phyloP scores from a whole-genome alignment of 164 flowering plant species.

The Berberis thunbergii region DNA sequence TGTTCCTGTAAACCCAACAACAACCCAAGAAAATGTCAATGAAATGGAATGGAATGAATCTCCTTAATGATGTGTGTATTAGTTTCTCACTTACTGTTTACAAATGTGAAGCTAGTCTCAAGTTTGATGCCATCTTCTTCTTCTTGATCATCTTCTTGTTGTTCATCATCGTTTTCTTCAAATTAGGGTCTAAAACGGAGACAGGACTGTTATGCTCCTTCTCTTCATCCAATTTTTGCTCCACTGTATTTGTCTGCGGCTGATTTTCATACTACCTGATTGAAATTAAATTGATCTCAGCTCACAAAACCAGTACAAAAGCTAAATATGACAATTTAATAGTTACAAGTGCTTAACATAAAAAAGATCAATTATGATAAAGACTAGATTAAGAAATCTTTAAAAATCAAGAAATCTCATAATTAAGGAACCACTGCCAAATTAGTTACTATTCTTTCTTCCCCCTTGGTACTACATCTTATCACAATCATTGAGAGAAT shows the following conservation, averaged over 20 bases:
- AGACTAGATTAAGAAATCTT: no score
- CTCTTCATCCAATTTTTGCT: slow-evolving; percentile 38
- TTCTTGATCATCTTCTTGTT: slow-evolving; percentile 14
- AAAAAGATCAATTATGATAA: no score
- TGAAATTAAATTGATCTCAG: not conserved
- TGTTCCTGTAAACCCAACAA: slow-evolving; percentile 46
- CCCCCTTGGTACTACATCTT: no score
- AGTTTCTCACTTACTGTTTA: slow-evolving; percentile 47
- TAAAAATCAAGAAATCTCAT: no score
- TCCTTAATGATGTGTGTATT: not conserved
- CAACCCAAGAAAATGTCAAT: not conserved
- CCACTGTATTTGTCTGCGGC: slow-evolving; percentile 8
- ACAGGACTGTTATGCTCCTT: slow-evolving; percentile 89
- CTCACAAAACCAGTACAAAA: no score
- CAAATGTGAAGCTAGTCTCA: slow-evolving; percentile 60
- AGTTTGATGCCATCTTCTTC: slow-evolving; percentile 26
- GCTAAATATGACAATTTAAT: no score
- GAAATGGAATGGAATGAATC: not conserved
- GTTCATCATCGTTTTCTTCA: slow-evolving; percentile 35
- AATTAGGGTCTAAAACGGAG: slow-evolving; percentile 70
- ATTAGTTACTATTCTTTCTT: no score
- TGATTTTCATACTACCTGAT: slow-evolving; percentile 17
- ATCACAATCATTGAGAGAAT: no score
- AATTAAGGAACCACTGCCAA: no score
- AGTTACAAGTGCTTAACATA: no score